These are phyloP conservation scores for Syncephalis plumigaleata DNA, from an alignment of 371 early-diverging fungal species.

Conservation along the genomic window DNA sequence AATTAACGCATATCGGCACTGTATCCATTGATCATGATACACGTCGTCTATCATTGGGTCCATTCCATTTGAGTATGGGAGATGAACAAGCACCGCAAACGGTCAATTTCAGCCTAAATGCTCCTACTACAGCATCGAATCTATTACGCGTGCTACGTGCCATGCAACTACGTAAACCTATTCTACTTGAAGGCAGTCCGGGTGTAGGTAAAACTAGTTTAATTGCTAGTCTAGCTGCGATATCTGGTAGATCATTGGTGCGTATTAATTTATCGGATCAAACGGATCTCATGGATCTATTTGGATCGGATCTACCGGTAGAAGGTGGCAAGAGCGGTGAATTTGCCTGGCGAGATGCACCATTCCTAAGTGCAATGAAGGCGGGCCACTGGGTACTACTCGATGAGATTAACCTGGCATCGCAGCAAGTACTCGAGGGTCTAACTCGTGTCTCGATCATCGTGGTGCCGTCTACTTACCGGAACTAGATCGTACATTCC, in stretches of 20 bases:
- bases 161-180: constrained; percentile 80
- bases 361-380: constrained; percentile 91
- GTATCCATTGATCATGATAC: not conserved
- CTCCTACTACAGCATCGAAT: constrained; percentile 83
- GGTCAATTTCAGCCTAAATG: constrained; percentile 60
- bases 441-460: constrained; percentile 98
- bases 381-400: constrained; percentile 96
- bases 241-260: constrained; percentile 67
- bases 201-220: constrained; percentile 97
- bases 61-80: constrained; percentile 25
- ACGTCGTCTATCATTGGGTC: constrained; percentile 23
- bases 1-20: too few species aligned
- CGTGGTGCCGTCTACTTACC: constrained; percentile 90
- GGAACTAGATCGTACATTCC: constrained; percentile 77
- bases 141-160: constrained; percentile 88
- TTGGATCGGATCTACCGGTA: constrained; percentile 95
- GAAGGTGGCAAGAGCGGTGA: constrained; percentile 74
- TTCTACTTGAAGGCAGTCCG: constrained; percentile 95
- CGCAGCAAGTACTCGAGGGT: constrained; percentile 99
- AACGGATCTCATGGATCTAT: constrained; percentile 98
- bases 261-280: constrained; percentile 98
- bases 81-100: constrained; percentile 15
- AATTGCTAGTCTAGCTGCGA: constrained; percentile 67
- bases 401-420: constrained; percentile 98
- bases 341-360: constrained; percentile 95